These are phyloP conservation scores for Priceomyces haplophilus DNA, from an alignment of 805 yeast species.

Conservation along the genomic window DNA sequence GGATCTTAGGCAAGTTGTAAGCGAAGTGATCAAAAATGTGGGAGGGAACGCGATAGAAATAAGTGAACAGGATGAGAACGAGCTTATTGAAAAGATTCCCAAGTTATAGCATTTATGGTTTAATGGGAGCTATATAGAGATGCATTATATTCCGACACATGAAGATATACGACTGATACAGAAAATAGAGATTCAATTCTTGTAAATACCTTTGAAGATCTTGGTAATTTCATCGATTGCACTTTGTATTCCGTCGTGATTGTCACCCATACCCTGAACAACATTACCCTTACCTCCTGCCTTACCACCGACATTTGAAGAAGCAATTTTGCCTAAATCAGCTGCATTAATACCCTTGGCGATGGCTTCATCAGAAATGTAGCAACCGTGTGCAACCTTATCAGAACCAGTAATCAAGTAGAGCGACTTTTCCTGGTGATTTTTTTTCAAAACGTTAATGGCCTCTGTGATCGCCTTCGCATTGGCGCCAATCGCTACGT, in stretches of 20 bases:
- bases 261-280: slow-evolving; percentile 95
- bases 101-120: not conserved
- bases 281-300: slow-evolving; percentile 98
- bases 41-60: slow-evolving; percentile 55
- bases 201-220: slow-evolving; percentile 45
- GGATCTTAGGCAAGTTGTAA: slow-evolving; percentile 44
- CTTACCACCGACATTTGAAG: slow-evolving; percentile 84
- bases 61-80: slow-evolving; percentile 53
- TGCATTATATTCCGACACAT: not conserved
- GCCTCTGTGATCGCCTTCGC: slow-evolving; percentile 96
- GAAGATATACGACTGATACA: not conserved
- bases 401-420: slow-evolving; percentile 77
- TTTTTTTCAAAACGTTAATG: slow-evolving; percentile 75
- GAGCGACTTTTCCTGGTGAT: slow-evolving; percentile 68
- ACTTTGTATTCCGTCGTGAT: slow-evolving; percentile 59
- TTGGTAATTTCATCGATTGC: slow-evolving; percentile 73
- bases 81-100: slow-evolving; percentile 31
- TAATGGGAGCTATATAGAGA: not conserved
- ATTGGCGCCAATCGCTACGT: slow-evolving; percentile 69
- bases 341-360: slow-evolving; percentile 70
- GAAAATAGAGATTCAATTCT: not conserved
- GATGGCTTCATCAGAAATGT: slow-evolving; percentile 68
- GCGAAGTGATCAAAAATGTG: slow-evolving; percentile 43
- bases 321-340: slow-evolving; percentile 69
- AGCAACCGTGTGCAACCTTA: slow-evolving; percentile 95